A percentile compares a stretch with the other conserved stretches of the same genome.
phyloP scores from a whole-genome alignment of 352 stramenopile genomes.

The Globisporangium parvum region DNA sequence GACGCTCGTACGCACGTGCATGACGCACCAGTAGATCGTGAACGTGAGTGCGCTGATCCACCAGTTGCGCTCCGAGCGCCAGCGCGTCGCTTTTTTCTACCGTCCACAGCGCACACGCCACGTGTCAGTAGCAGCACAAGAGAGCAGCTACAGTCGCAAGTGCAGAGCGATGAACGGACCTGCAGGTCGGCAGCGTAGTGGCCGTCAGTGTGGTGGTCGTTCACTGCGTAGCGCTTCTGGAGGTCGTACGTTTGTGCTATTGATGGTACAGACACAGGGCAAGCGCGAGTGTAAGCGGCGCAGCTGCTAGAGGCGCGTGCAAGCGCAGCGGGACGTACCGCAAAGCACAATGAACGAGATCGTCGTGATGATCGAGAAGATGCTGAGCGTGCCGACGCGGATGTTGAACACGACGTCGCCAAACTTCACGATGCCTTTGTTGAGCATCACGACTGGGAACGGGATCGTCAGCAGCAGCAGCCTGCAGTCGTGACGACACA shows the following conservation, averaged over 20 bases:
- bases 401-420: conserved; percentile 72
- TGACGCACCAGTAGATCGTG: conserved; percentile 75
- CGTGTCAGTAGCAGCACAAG: background rate
- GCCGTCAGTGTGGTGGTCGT: conserved; percentile 24
- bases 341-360: conserved; percentile 65
- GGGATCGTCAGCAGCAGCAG: conserved; percentile 76
- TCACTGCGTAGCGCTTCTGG: conserved; percentile 61
- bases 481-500: conserved; percentile 17
- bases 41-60: conserved; percentile 84
- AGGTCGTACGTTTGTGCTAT: conserved; percentile 67
- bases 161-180: conserved; percentile 16
- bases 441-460: conserved; percentile 50
- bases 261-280: too few species aligned
- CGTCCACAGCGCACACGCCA: background rate
- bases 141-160: background rate
- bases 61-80: conserved; percentile 76
- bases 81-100: conserved; percentile 70
- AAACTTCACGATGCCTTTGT: conserved; percentile 67
- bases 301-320: background rate
- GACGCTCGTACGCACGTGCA: too few species aligned
- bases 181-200: conserved; percentile 73
- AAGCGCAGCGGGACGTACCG: conserved; percentile 11
- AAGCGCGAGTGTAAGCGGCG: too few species aligned
- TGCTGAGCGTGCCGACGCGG: conserved; percentile 56
- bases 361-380: conserved; percentile 72